A percentile compares a stretch with the other conserved stretches of the same genome.
Conservation (phyloP, 1,284 basidiomycete genomes). For the Cutaneotrichosporon mucoides region DNA sequence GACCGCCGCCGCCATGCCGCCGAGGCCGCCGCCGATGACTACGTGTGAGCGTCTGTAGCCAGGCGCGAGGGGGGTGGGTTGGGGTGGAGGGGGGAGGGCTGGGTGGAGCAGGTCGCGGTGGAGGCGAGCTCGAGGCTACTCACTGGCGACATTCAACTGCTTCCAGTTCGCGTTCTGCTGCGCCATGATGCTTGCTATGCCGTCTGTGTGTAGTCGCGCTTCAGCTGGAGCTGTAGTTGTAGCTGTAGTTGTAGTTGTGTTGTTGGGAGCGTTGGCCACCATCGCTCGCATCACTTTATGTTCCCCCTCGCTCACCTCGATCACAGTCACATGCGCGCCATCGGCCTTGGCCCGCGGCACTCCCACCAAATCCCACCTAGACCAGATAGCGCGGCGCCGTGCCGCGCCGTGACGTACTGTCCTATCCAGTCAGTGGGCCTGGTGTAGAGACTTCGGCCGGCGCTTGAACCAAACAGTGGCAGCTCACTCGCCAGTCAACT, state of each 20-base stretch:
- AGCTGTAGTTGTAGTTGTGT: not conserved
- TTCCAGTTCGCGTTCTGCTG: conserved; percentile 4
- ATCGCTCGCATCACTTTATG: not conserved
- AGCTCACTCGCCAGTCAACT: too few species aligned
- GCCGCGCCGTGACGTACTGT: too few species aligned
- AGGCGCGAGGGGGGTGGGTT: too few species aligned
- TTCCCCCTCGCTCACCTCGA: not conserved
- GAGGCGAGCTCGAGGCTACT: not conserved
- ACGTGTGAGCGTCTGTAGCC: too few species aligned
- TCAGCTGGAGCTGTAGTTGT: not conserved
- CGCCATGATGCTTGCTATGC: too few species aligned
- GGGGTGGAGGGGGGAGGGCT: too few species aligned
- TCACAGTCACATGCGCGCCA: not conserved
- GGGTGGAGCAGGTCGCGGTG: too few species aligned
- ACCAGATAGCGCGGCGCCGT: too few species aligned
- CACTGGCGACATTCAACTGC: conserved; percentile 18
- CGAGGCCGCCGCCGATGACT: conserved; percentile 38
- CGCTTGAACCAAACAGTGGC: too few species aligned
- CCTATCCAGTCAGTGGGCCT: too few species aligned
- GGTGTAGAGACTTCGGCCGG: too few species aligned
- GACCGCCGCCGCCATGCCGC: conserved; percentile 34
- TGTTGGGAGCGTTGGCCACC: not conserved
- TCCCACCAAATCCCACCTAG: too few species aligned
- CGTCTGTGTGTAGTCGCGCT: not conserved
- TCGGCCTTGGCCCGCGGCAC: not conserved